A percentile compares a stretch with the other conserved stretches of the same genome.
phyloP scores from a whole-genome alignment of 75 land plant species.

The Chamaecyparis obtusa region DNA sequence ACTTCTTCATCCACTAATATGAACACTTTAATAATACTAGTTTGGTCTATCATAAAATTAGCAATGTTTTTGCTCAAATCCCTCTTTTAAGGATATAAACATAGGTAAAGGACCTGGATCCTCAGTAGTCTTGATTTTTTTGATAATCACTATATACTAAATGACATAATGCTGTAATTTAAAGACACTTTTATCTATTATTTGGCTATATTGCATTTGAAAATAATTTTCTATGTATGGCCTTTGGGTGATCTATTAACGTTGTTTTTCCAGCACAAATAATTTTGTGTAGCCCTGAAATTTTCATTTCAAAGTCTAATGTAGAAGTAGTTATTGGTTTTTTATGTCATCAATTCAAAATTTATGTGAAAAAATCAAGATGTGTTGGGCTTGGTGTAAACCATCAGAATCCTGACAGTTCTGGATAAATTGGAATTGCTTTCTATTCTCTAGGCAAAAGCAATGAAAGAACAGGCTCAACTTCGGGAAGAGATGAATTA shows the following conservation, averaged over 20 bases:
- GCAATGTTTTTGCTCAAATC: not conserved
- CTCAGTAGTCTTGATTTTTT: not conserved
- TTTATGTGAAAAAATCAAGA: not conserved
- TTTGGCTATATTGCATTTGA: not conserved
- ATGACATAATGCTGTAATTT: not conserved
- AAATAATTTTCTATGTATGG: not conserved
- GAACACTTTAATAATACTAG: not conserved
- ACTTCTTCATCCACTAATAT: not conserved
- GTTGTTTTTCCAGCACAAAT: not conserved
- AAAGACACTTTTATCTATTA: not conserved
- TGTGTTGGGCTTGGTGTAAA: not conserved
- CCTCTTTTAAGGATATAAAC: not conserved
- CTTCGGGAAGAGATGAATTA: conserved; percentile 97
- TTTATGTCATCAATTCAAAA: not conserved
- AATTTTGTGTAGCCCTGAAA: not conserved
- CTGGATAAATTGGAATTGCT: conserved; percentile 6
- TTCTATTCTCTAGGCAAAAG: conserved; percentile 76
- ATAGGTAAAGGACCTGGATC: not conserved
- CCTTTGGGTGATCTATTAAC: not conserved
- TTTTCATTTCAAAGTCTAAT: not conserved
- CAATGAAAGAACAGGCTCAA: conserved; percentile 98
- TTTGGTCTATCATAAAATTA: not conserved
- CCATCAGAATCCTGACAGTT: not conserved
- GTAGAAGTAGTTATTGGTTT: not conserved
- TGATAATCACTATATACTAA: not conserved